Percentiles rank a stretch among this genome's conserved stretches.
These are phyloP conservation scores for Phytophthora pseudosyringae DNA, from an alignment of 352 stramenopile genomes.

Conservation along the genomic window DNA sequence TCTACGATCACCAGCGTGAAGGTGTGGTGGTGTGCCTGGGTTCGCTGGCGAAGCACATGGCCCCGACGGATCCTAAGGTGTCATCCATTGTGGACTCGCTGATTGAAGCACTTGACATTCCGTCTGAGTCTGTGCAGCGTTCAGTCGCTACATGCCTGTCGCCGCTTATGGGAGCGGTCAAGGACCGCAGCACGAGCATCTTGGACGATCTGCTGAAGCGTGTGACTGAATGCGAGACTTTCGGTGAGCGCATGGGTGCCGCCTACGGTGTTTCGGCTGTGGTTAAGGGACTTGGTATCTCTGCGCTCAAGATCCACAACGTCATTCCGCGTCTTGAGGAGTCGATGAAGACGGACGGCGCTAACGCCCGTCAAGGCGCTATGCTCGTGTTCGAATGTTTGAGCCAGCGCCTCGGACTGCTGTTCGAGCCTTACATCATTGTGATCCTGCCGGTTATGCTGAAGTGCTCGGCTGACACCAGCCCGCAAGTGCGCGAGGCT, in stretches of 20 bases:
- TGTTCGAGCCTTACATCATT: slow-evolving; percentile 99
- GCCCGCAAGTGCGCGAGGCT: slow-evolving; percentile 96
- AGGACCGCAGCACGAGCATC: slow-evolving; percentile 76
- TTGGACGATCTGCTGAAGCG: slow-evolving; percentile 77
- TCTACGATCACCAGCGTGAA: slow-evolving; percentile 90
- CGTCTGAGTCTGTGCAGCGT: slow-evolving; percentile 93
- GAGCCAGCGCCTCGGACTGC: slow-evolving; percentile 94
- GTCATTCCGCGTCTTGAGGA: slow-evolving; percentile 94
- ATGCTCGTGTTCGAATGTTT: slow-evolving; percentile 99
- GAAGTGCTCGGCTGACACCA: slow-evolving; percentile 97
- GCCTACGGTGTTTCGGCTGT: slow-evolving; percentile 98
- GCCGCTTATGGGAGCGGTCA: slow-evolving; percentile 87
- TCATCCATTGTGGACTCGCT: slow-evolving; percentile 88
- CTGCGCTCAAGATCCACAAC: slow-evolving; percentile 97
- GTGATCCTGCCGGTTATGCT: slow-evolving; percentile 98
- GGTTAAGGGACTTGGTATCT: slow-evolving; percentile 99
- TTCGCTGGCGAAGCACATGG: slow-evolving; percentile 91
- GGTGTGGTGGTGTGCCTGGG: slow-evolving; percentile 92
- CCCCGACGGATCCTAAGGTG: slow-evolving; percentile 89
- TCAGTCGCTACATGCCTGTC: slow-evolving; percentile 92
- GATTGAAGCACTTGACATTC: slow-evolving; percentile 89
- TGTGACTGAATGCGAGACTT: slow-evolving; percentile 80
- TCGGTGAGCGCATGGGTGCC: slow-evolving; percentile 92
- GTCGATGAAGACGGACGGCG: slow-evolving; percentile 74
- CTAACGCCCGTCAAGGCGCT: slow-evolving; percentile 90